A percentile compares a stretch with the other conserved stretches of the same genome.
Conservation (phyloP, 23 red algal species). For the Gracilaria vermiculophylla region DNA sequence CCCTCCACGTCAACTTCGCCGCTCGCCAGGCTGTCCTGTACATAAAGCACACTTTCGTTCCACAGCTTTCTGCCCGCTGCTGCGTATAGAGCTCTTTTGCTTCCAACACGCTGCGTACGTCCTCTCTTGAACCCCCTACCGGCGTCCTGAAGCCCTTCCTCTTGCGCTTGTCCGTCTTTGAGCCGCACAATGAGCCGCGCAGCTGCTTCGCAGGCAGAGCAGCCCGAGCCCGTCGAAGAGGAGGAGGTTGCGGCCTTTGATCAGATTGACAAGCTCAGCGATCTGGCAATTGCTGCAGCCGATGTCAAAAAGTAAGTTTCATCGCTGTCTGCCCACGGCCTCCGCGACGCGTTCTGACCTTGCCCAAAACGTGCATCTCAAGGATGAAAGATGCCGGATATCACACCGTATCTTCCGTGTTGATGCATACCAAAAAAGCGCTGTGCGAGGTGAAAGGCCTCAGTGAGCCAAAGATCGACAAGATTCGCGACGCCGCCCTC, state of each 20-base stretch:
- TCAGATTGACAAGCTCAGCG: slow-evolving; percentile 83
- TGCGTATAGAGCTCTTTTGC: no score
- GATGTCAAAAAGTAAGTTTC: slow-evolving; percentile 91
- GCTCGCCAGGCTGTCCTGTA: no score
- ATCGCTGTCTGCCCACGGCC: not conserved
- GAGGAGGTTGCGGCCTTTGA: slow-evolving; percentile 36
- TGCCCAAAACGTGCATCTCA: not conserved
- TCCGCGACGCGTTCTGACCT: not conserved
- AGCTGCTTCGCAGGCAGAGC: not conserved
- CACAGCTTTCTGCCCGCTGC: no score
- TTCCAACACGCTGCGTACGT: no score
- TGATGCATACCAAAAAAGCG: slow-evolving; percentile 76
- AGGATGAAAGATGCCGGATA: slow-evolving; percentile 96
- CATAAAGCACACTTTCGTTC: no score
- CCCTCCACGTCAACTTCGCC: no score
- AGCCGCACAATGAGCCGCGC: slow-evolving; percentile 25
- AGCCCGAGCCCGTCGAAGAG: slow-evolving; percentile 9
- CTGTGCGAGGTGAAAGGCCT: slow-evolving; percentile 88
- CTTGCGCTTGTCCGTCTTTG: not conserved
- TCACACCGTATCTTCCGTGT: slow-evolving; percentile 72
- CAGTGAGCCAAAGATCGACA: slow-evolving; percentile 92
- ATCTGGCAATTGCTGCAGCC: slow-evolving; percentile 68
- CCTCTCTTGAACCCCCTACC: no score
- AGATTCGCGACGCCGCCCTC: slow-evolving; percentile 79
- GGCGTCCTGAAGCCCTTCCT: no score